Percentiles rank a stretch among this genome's conserved stretches.
Conservation (phyloP, 306 rosid species). For the Begonia masoniana region DNA sequence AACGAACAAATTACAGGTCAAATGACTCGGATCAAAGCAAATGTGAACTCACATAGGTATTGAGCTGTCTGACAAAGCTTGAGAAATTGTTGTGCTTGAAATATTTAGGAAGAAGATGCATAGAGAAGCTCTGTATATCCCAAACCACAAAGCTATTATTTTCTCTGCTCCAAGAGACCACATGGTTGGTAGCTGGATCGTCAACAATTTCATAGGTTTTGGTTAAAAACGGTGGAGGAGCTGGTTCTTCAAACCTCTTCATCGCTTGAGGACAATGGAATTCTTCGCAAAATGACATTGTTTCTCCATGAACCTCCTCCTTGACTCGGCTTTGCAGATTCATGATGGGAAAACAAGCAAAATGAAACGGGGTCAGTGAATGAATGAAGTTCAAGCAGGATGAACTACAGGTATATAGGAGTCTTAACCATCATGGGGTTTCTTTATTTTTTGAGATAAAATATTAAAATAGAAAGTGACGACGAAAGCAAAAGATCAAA, state of each 20-base stretch:
- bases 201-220: constrained; percentile 81
- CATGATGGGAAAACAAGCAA: constrained; percentile 15
- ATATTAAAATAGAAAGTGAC: no score
- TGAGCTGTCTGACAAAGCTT: constrained; percentile 89
- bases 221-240: constrained; percentile 81
- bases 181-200: constrained; percentile 46
- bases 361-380: not conserved
- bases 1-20: not conserved
- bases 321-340: constrained; percentile 24
- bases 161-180: constrained; percentile 68
- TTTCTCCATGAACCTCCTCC: constrained; percentile 28
- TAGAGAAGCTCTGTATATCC: constrained; percentile 64
- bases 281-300: constrained; percentile 9
- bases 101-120: constrained; percentile 58
- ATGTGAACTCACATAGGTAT: constrained; percentile 61
- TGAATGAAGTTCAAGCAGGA: no score
- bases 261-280: constrained; percentile 36
- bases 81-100: constrained; percentile 96
- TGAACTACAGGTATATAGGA: no score
- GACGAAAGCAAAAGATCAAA: no score
- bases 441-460: no score
- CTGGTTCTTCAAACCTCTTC: constrained; percentile 49
- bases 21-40: not conserved
- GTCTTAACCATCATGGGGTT: no score
- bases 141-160: constrained; percentile 78